Percentiles rank a stretch among this genome's conserved stretches.
These are phyloP conservation scores for Yamadazyma diddensiae DNA, from an alignment of 1,139 yeast genomes.

Conservation along the genomic window DNA sequence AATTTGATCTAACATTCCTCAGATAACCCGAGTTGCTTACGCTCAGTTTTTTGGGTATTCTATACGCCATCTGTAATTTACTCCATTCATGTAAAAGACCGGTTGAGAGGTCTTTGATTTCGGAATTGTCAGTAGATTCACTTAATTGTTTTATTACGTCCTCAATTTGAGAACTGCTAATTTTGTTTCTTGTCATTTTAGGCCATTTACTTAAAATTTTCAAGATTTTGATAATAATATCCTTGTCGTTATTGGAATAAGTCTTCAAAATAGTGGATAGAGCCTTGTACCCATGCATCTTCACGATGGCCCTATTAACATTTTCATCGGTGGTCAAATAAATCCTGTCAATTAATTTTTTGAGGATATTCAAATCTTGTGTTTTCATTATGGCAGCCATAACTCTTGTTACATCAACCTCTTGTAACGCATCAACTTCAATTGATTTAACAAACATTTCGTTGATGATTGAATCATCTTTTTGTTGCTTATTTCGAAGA, in stretches of 20 bases:
- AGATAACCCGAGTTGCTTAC: slow-evolving; percentile 15
- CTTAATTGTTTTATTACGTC: slow-evolving; percentile 51
- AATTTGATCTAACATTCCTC: slow-evolving; percentile 21
- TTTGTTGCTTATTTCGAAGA: slow-evolving; percentile 44
- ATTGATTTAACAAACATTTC: slow-evolving; percentile 63
- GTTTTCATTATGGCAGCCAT: slow-evolving; percentile 81
- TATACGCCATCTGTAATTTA: slow-evolving; percentile 71
- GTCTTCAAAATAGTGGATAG: slow-evolving; percentile 58
- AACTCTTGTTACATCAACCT: slow-evolving; percentile 69
- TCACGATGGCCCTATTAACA: slow-evolving; percentile 61
- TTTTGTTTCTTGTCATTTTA: slow-evolving; percentile 73
- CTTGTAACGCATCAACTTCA: slow-evolving; percentile 49
- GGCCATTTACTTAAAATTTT: slow-evolving; percentile 74
- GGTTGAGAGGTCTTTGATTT: slow-evolving; percentile 35
- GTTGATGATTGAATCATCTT: slow-evolving; percentile 59
- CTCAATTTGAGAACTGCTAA: slow-evolving; percentile 77
- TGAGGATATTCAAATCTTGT: slow-evolving; percentile 65
- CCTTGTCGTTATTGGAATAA: slow-evolving; percentile 30
- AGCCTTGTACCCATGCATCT: slow-evolving; percentile 86
- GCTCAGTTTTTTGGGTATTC: slow-evolving; percentile 59
- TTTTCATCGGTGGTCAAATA: slow-evolving; percentile 51
- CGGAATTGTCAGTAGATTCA: slow-evolving; percentile 24
- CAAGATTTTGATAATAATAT: slow-evolving; percentile 46
- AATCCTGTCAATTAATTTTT: slow-evolving; percentile 67
- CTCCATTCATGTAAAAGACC: slow-evolving; percentile 68